These are phyloP conservation scores for Yueomyces sp. DNA, from an alignment of 805 yeast species.

Conservation along the genomic window DNA sequence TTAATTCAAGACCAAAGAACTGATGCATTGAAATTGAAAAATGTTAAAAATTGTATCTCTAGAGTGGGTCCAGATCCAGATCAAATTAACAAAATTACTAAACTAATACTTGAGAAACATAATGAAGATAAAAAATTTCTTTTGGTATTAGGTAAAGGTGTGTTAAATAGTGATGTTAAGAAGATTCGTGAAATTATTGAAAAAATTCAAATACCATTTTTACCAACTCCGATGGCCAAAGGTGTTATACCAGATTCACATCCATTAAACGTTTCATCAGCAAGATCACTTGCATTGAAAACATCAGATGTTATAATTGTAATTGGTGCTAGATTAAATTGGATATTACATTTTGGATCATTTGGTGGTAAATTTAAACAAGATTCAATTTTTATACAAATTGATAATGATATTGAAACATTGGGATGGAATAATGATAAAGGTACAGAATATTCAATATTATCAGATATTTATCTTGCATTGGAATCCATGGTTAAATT, in stretches of 20 bases:
- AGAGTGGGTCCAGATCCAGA: slow-evolving; percentile 6
- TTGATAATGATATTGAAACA: slow-evolving; percentile 41
- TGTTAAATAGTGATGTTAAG: slow-evolving; percentile 31
- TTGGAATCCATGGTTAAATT: slow-evolving; percentile 12
- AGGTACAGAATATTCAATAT: slow-evolving; percentile 30
- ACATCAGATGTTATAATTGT: slow-evolving; percentile 46
- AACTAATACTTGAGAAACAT: slow-evolving; percentile 13
- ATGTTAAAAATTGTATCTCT: too few relatives aligned
- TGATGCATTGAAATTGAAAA: neutral
- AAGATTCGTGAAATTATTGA: slow-evolving; percentile 30
- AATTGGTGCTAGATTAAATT: slow-evolving; percentile 56
- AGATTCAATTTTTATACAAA: slow-evolving; percentile 39
- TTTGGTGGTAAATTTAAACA: slow-evolving; percentile 27
- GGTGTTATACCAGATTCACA: slow-evolving; percentile 46
- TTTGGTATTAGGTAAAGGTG: slow-evolving; percentile 55
- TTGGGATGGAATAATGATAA: slow-evolving; percentile 32
- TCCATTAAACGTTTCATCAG: slow-evolving; percentile 41
- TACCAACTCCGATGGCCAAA: slow-evolving; percentile 74
- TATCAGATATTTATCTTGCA: slow-evolving; percentile 40
- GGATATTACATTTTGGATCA: slow-evolving; percentile 61
- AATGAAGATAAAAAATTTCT: slow-evolving; percentile 29
- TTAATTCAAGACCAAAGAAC: slow-evolving; percentile 24
- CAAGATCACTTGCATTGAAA: slow-evolving; percentile 46
- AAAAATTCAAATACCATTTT: slow-evolving; percentile 35
- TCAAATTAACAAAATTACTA: slow-evolving; percentile 21